phyloP scores from a whole-genome alignment of 106 monocot genomes.

The Iris macrosiphon region DNA sequence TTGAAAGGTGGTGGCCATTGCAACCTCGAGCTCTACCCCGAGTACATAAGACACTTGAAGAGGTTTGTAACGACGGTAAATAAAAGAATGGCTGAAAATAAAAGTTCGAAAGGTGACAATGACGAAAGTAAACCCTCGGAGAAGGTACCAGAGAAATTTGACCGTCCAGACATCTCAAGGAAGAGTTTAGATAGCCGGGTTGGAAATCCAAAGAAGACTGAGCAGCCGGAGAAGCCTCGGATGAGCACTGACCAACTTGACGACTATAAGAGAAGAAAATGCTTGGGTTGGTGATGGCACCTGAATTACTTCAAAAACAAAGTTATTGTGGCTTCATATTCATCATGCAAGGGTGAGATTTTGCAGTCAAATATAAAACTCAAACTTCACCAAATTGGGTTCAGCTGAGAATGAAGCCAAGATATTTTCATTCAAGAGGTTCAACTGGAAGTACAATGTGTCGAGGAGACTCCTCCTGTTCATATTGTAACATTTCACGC shows the following conservation, averaged over 20 bases:
- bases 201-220: constrained; percentile 21
- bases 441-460: too few relatives aligned
- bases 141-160: neutral
- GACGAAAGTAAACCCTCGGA: constrained; percentile 7
- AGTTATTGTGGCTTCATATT: too few relatives aligned
- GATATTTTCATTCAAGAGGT: too few relatives aligned
- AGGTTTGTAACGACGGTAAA: constrained; percentile 46
- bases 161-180: constrained; percentile 26
- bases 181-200: constrained; percentile 51
- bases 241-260: constrained; percentile 50
- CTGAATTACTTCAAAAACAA: too few relatives aligned
- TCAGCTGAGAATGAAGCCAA: too few relatives aligned
- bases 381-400: too few relatives aligned
- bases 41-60: constrained; percentile 55
- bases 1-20: constrained; percentile 58
- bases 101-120: constrained; percentile 8
- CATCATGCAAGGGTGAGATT: too few relatives aligned
- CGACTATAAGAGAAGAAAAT: constrained; percentile 34
- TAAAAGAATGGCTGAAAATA: constrained; percentile 22
- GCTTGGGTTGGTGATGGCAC: constrained; percentile 29
- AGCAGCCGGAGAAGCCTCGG: constrained; percentile 39
- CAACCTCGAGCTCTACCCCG: constrained; percentile 63
- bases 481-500: too few relatives aligned
- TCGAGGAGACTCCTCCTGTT: too few relatives aligned
- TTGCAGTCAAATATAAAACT: too few relatives aligned